Conservation (phyloP, 768 basidiomycete genomes). For the Myochromella boudieri region DNA sequence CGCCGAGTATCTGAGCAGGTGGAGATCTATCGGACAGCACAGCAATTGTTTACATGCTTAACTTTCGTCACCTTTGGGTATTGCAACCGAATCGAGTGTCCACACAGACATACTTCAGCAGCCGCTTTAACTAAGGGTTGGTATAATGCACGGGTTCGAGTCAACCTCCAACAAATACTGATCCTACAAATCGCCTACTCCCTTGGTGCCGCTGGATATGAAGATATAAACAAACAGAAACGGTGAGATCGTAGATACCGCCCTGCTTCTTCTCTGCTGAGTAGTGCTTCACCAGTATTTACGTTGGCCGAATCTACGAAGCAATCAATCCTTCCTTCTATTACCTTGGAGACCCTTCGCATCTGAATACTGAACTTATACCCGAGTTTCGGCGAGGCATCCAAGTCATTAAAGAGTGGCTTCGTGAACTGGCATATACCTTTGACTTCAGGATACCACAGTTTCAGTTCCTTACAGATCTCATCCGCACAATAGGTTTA, state of each 20-base stretch:
- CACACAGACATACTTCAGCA: slow-evolving; percentile 32
- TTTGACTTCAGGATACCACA: slow-evolving; percentile 23
- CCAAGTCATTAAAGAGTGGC: slow-evolving; percentile 44
- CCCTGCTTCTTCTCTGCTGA: not conserved
- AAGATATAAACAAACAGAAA: slow-evolving; percentile 16
- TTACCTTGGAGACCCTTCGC: slow-evolving; percentile 41
- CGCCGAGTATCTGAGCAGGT: slow-evolving; percentile 31
- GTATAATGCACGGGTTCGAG: slow-evolving; percentile 41
- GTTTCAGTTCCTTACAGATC: slow-evolving; percentile 35
- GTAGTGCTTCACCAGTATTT: slow-evolving; percentile 33
- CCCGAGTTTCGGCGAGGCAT: slow-evolving; percentile 38
- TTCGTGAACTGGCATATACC: slow-evolving; percentile 35
- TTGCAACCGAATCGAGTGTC: slow-evolving; percentile 35
- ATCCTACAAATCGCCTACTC: slow-evolving; percentile 38
- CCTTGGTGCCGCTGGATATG: slow-evolving; percentile 7
- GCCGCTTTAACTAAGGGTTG: slow-evolving; percentile 22
- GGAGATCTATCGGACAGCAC: slow-evolving; percentile 25
- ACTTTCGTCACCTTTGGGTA: slow-evolving; percentile 24
- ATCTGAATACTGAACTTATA: slow-evolving; percentile 34
- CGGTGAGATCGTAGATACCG: slow-evolving; percentile 14
- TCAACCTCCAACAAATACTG: slow-evolving; percentile 49
- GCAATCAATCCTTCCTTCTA: slow-evolving; percentile 47
- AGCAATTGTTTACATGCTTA: slow-evolving; percentile 40
- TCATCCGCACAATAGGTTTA: slow-evolving; percentile 37
- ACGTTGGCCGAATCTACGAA: slow-evolving; percentile 48